Conservation (phyloP, 108 stramenopile species). For the Stephanodiscus triporus region DNA sequence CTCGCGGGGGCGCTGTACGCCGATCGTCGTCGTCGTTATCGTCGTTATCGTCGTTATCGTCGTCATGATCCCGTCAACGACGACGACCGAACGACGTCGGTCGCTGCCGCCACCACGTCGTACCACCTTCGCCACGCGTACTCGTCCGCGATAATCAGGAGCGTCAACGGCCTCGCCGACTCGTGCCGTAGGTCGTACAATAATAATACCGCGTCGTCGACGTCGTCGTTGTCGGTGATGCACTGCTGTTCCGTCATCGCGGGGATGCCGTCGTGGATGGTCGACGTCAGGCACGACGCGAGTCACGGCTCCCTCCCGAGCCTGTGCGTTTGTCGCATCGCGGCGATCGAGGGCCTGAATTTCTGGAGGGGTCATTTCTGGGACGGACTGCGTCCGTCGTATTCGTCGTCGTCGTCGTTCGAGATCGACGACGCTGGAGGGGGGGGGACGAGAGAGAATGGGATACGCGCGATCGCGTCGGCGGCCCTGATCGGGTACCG, state of each 20-base stretch:
- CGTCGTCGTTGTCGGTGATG: slow-evolving; percentile 37
- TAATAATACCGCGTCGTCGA: slow-evolving; percentile 22
- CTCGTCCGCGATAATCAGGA: slow-evolving; percentile 70
- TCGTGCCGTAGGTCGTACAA: slow-evolving; percentile 23
- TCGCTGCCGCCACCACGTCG: background rate
- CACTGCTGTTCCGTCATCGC: slow-evolving; percentile 64
- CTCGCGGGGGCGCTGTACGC: slow-evolving; percentile 65
- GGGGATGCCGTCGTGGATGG: slow-evolving; percentile 83
- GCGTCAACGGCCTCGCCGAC: slow-evolving; percentile 88
- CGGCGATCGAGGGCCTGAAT: slow-evolving; percentile 64
- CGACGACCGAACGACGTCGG: slow-evolving; percentile 8
- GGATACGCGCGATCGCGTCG: slow-evolving; percentile 24
- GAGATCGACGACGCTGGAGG: background rate
- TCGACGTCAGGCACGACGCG: slow-evolving; percentile 83
- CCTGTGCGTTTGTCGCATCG: slow-evolving; percentile 64
- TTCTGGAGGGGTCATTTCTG: slow-evolving; percentile 72
- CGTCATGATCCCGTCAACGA: background rate
- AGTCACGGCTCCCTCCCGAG: slow-evolving; percentile 80
- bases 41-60: background rate
- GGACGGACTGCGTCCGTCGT: slow-evolving; percentile 42
- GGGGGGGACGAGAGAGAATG: background rate
- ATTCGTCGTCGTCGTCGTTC: too few relatives aligned
- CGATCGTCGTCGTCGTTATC: slow-evolving; percentile 26
- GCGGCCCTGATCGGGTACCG: slow-evolving; percentile 34
- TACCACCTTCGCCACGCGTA: slow-evolving; percentile 65